phyloP scores from a whole-genome alignment of 1,284 basidiomycete species.

The Hortiboletus rubellus region DNA sequence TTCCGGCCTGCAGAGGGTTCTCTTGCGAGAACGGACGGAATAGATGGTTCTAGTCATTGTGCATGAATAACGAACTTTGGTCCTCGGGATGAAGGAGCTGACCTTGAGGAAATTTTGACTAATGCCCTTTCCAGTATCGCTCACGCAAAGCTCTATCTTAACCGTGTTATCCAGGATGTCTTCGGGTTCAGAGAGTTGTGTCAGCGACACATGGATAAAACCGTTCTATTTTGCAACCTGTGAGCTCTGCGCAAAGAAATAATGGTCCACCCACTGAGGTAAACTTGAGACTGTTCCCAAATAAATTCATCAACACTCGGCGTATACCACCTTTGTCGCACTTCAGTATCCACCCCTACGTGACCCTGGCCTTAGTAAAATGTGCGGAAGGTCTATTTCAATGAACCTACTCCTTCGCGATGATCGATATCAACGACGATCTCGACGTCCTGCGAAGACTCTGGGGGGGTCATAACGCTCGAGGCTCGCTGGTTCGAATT shows the following conservation, averaged over 20 bases:
- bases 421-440: constrained; percentile 86
- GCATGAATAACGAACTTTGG: constrained; percentile 13
- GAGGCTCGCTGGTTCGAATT: constrained; percentile 49
- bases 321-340: constrained; percentile 94
- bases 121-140: constrained; percentile 93
- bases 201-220: constrained; percentile 83
- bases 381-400: neutral
- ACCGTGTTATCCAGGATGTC: constrained; percentile 58
- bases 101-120: constrained; percentile 86
- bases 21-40: constrained; percentile 98
- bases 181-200: constrained; percentile 62
- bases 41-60: constrained; percentile 71
- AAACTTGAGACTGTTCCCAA: constrained; percentile 94
- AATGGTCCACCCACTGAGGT: constrained; percentile 56
- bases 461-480: constrained; percentile 34
- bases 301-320: constrained; percentile 92
- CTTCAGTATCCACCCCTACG: constrained; percentile 81
- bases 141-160: constrained; percentile 82
- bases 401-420: constrained; percentile 56
- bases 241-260: constrained; percentile 7
- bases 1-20: constrained; percentile 89
- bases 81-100: constrained; percentile 2
- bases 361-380: constrained; percentile 6
- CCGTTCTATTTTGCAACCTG: constrained; percentile 56
- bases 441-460: constrained; percentile 62